Base-by-base conservation (phyloP, 179 eudicot genomes). In the Amaranthus tricolor region DNA sequence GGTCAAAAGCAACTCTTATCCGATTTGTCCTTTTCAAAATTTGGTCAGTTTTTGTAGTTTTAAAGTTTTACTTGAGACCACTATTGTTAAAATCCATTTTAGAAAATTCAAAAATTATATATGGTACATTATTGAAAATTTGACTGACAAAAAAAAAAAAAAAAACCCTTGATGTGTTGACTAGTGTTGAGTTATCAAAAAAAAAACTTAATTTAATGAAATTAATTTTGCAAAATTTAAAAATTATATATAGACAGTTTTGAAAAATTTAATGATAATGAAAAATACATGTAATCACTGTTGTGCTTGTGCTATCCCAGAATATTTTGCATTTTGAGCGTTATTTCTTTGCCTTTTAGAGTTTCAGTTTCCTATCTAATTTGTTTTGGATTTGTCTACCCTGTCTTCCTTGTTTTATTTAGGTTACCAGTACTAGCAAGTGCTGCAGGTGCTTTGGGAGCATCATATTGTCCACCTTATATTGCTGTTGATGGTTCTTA, bases 341-440 rank as follows among this genome's bases (percentile, higher is more conserved):
- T 2, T 60, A 13, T 71, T 16, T n/a, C 57, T 45, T 31, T 31
- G 40, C 40, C 40, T 31, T 31, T 47, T 71, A 2, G 31, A 45
- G 64, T 56, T 5, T 12, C 15, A 59, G 11, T 59, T 60, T 2
- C 49, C 31, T 13, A 1, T 21, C 14, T 14, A 49, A 1, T 52
- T 12, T 6, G 19, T 21, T 31, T 52, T 50, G 31, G 24, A 53
- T 53, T 15, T 16, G 61, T 69, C 31, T 15, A 16, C 58, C 13
- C 14, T 54, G 48, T 9, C 55, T 19, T 21, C 47, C 55, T 54
- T 45, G 19, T 52, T 70, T 45, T 72, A 14, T 78, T 62, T 84
- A 95, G 99, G 99, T 79, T 93, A 47, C 96, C 97, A 50, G 89
- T 92, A 80, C 75, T 95, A 83, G 91, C 99, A 53, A 92, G 97